phyloP scores from a whole-genome alignment of 2,329 filamentous ascomycete genomes.

The Aspergillus fumigatus region DNA sequence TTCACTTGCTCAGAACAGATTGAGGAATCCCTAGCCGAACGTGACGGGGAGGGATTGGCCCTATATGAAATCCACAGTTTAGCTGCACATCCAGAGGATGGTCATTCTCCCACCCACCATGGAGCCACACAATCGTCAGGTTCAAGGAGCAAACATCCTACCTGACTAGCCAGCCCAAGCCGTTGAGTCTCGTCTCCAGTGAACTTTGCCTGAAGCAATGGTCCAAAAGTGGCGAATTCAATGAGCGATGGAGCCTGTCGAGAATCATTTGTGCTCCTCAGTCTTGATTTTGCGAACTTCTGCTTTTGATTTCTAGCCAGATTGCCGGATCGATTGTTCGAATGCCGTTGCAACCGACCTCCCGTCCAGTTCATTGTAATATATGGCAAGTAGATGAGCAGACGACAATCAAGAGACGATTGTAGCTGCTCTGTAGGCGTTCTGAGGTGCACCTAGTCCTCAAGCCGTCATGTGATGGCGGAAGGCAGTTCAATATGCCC shows the following conservation, averaged over 20 bases:
- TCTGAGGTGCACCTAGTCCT: neutral
- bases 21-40: neutral
- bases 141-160: neutral
- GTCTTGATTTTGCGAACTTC: slow-evolving; percentile 30
- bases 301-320: slow-evolving; percentile 27
- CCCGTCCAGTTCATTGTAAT: slow-evolving; percentile 43
- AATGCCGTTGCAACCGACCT: slow-evolving; percentile 39
- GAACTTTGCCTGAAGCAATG: neutral
- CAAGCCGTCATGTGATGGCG: too few relatives aligned
- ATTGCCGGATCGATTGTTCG: slow-evolving; percentile 25
- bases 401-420: neutral
- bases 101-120: too few relatives aligned
- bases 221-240: neutral
- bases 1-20: neutral
- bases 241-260: neutral
- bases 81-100: too few relatives aligned
- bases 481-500: too few relatives aligned
- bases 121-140: too few relatives aligned
- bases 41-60: neutral
- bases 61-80: neutral
- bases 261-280: slow-evolving; percentile 12
- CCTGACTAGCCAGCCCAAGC: neutral
- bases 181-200: neutral
- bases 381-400: neutral
- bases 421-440: neutral